Evolutionary conservation across 345 rosid species (phyloP), one percentile per base, ranked within the genome.

Genomic region (Populus tremula): DNA sequence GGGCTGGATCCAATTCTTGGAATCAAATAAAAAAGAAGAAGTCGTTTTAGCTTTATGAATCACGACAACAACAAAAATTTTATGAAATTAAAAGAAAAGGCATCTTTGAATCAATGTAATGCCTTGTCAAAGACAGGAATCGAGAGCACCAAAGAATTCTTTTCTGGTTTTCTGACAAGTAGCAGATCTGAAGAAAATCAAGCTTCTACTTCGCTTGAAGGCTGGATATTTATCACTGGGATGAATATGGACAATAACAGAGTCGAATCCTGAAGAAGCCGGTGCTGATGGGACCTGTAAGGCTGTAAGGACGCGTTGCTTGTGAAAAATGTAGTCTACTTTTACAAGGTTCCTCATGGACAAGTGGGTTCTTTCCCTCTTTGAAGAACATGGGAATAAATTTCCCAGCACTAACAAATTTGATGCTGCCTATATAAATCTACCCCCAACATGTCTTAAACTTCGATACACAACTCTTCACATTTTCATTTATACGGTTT

Each of bases 321-420:
- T 27, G 1, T 50, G 27, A n/a, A 38, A 36, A 12, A 38, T 25
- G 27, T 29, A n/a, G 5, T n/a, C n/a, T 12, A 1, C 67, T 38
- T 73, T 56, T 59, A 13, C 67, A n/a, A 65, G 59, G 45, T 66
- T 75, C 78, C 67, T 33, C 71, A 0, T 21, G 71, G 70, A 65
- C n/a, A 3, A 59, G 64, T 75, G 43, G 78, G 33, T 75, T 75
- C 71, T 66, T 14, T 29, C 64, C 29, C 43, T 6, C 29, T 20
- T 16, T 56, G 41, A 36, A 9, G 35, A 18, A 20, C 5, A 17
- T 38, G 39, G 67, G 65, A 67, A 49, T 49, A 27, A 13, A 23
- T 47, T 25, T 47, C n/a, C 39, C 5, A 59, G 27, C 29, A 73
- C 66, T 31, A 8, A 39, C 27, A 35, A 39, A 23, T 47, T 41